Evolutionary conservation across 306 rosid species (phyloP).

Genomic region (Castanea sativa): DNA sequence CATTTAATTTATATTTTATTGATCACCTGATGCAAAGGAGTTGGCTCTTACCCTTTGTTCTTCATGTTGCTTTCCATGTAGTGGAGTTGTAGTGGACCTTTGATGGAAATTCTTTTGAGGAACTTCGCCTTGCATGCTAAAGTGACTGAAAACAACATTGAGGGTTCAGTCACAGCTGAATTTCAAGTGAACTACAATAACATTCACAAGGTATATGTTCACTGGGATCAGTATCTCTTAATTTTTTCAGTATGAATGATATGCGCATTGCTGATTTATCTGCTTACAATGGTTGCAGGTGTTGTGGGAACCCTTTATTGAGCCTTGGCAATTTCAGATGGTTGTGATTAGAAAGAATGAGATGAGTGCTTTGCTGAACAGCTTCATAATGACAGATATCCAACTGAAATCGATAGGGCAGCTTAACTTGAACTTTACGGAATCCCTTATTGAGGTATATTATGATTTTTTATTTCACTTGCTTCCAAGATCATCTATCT

Average conservation of each 20-base stretch:
- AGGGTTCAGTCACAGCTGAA: constrained; percentile 52
- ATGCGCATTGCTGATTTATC: constrained; percentile 25
- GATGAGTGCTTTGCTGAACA: constrained; percentile 51
- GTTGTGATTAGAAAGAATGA: constrained; percentile 59
- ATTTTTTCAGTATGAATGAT: neutral
- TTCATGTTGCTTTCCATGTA: constrained; percentile 28
- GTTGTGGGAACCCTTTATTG: constrained; percentile 90
- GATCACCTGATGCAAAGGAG: neutral
- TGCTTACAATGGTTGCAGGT: constrained; percentile 54
- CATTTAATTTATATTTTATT: neutral
- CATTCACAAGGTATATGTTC: constrained; percentile 65
- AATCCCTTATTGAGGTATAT: constrained; percentile 79
- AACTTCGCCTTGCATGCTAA: constrained; percentile 52
- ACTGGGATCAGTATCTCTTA: neutral
- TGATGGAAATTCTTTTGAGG: constrained; percentile 66
- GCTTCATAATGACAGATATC: constrained; percentile 63
- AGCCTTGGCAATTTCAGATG: constrained; percentile 83
- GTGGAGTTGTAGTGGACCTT: constrained; percentile 91
- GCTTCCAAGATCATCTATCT: neutral
- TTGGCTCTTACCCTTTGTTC: neutral
- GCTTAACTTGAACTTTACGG: constrained; percentile 81
- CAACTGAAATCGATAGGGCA: constrained; percentile 53
- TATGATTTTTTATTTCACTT: constrained; percentile 3
- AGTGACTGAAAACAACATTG: constrained; percentile 41
- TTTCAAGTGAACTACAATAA: constrained; percentile 78